Base-by-base conservation (phyloP, 1,284 basidiomycete genomes). In the Austropuccinia psidii region DNA sequence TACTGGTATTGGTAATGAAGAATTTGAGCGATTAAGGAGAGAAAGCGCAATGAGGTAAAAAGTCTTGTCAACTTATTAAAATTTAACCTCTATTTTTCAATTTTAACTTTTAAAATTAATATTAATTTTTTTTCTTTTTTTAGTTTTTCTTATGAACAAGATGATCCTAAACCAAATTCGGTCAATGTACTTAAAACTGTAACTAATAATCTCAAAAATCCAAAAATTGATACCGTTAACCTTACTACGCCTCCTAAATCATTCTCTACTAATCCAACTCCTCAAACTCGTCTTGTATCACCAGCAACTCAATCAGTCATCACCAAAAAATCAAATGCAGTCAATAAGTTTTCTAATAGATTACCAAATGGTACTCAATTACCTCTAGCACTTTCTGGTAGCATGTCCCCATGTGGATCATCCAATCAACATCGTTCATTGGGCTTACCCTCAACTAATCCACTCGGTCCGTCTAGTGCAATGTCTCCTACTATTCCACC, bases 31-130 rank as follows among this genome's bases (percentile, higher is more conserved):
- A 29, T 50, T 62, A 24, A 29, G 69, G 31, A 41, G 69, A 13
- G 69, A 72, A 54, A 72, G 69, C 50, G 69, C 55, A 15, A 72
- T 72, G 69, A 72, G 69, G 69, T 72, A 27, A 19, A 58, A 21
- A 37, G 35, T 54, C 33, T 62, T 4, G 24, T 1, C 19, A n/a
- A 2, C 1, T 68, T 43, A 13, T 6, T 13, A 24, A 15, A 11
- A 21, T 4, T 33, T 33, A 41, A 13, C 17, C 8, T 6, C 60
- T 41, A 9, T 43, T 15, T 24, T 62, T n/a, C 21, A 21, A 17
- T 4, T 9, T 62, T 15, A 13, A 43, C 13, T 31, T 9, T 52
- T 27, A 9, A 27, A 52, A 52, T 15, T 8, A 9, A 45, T 47
- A 55, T 39, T 31, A 39, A n/a, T 37, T 55, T 29, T 21, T 21